These are phyloP conservation scores for Leccinum pallidistipes DNA, from an alignment of 1,284 basidiomycete genomes.

Conservation along the genomic window DNA sequence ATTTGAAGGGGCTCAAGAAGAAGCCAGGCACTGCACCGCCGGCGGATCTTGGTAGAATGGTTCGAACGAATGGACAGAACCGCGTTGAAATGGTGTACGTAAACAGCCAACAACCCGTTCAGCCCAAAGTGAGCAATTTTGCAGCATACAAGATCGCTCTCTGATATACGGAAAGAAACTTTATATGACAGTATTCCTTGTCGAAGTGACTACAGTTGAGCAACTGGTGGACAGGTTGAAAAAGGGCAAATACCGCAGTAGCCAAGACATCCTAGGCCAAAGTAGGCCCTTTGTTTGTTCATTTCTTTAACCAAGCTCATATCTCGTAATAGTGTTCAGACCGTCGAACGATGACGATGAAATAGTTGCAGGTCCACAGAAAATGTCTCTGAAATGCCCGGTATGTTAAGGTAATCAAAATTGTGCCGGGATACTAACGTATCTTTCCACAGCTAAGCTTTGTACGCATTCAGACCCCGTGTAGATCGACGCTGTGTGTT, in stretches of 20 bases:
- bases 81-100: slow-evolving; percentile 88
- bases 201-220: slow-evolving; percentile 69
- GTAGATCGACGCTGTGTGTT: slow-evolving; percentile 82
- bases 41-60: slow-evolving; percentile 72
- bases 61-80: slow-evolving; percentile 55
- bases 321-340: slow-evolving; percentile 54
- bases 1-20: slow-evolving; percentile 91
- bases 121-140: slow-evolving; percentile 55
- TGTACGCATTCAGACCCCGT: slow-evolving; percentile 82
- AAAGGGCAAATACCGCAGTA: slow-evolving; percentile 62
- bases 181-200: slow-evolving; percentile 81
- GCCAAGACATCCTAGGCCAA: slow-evolving; percentile 64
- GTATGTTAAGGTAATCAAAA: slow-evolving; percentile 48
- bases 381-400: slow-evolving; percentile 90
- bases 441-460: slow-evolving; percentile 73
- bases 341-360: slow-evolving; percentile 76
- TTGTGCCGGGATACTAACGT: slow-evolving; percentile 1
- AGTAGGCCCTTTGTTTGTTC: slow-evolving; percentile 45
- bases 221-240: slow-evolving; percentile 68
- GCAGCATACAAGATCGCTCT: neutral
- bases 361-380: slow-evolving; percentile 83
- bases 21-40: slow-evolving; percentile 96
- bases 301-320: slow-evolving; percentile 5
- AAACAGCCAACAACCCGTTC: slow-evolving; percentile 78
- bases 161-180: slow-evolving; percentile 77